Conservation (phyloP, 805 yeast species). For the Candida koratica region DNA sequence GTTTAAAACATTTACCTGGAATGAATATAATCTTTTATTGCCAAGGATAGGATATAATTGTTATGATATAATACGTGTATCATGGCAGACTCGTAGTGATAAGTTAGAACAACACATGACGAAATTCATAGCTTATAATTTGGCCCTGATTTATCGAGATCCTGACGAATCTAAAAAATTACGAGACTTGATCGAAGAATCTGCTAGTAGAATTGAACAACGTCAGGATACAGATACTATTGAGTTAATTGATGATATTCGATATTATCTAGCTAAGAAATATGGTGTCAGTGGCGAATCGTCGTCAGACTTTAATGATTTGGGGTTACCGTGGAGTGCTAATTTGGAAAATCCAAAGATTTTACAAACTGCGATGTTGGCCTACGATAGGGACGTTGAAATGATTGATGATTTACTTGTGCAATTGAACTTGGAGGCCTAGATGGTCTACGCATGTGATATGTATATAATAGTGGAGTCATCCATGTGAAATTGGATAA, state of each 20-base stretch:
- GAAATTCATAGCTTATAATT: slow-evolving; percentile 48
- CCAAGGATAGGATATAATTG: slow-evolving; percentile 34
- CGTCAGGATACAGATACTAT: slow-evolving; percentile 77
- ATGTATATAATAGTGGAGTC: not conserved
- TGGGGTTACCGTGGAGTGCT: slow-evolving; percentile 15
- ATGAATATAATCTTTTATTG: slow-evolving; percentile 19
- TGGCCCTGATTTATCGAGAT: slow-evolving; percentile 31
- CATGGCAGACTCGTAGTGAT: slow-evolving; percentile 66
- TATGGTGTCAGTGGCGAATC: slow-evolving; percentile 26
- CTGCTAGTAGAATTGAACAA: slow-evolving; percentile 52
- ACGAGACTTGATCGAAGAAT: slow-evolving; percentile 27
- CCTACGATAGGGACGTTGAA: slow-evolving; percentile 26
- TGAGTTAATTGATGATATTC: slow-evolving; percentile 73
- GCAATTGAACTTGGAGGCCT: slow-evolving; percentile 28
- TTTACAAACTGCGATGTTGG: slow-evolving; percentile 7
- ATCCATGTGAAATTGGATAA: too few species aligned
- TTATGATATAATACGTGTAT: slow-evolving; percentile 56
- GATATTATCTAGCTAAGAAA: slow-evolving; percentile 53
- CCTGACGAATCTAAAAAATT: slow-evolving; percentile 28
- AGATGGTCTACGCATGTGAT: slow-evolving; percentile 17
- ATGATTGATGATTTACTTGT: slow-evolving; percentile 27
- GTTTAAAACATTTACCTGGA: slow-evolving; percentile 18
- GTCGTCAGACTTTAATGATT: slow-evolving; percentile 23
- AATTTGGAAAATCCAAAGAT: slow-evolving; percentile 13
- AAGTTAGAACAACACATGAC: slow-evolving; percentile 65